Evolutionary conservation across 2,329 filamentous ascomycete species (phyloP).

Genomic region (Phyllosticta citriasiana): DNA sequence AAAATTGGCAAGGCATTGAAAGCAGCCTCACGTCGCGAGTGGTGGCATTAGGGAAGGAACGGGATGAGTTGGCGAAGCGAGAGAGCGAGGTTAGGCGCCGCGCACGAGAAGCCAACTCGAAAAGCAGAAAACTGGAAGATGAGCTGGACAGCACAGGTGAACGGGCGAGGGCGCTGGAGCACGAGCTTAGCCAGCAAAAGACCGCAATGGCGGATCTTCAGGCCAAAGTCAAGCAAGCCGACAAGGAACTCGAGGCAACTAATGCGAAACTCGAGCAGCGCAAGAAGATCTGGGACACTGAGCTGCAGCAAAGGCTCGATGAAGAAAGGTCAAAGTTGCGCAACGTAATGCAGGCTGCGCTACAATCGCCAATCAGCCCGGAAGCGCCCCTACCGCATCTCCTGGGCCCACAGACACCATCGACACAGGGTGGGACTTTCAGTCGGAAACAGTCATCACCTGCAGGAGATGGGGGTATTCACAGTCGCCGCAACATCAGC

Average conservation of each 20-base stretch:
- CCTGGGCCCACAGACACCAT: constrained; percentile 6
- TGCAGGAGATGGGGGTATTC: constrained; percentile 21
- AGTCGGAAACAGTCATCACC: constrained; percentile 30
- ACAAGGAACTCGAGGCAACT: constrained; percentile 53
- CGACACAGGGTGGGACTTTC: constrained; percentile 12
- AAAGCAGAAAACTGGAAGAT: constrained; percentile 62
- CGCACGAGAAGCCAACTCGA: constrained; percentile 69
- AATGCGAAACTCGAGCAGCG: constrained; percentile 48
- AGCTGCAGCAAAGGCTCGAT: constrained; percentile 49
- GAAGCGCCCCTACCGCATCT: background rate
- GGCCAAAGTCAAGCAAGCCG: constrained; percentile 51
- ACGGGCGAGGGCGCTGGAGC: constrained; percentile 53
- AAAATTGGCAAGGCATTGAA: constrained; percentile 97
- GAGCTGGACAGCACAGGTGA: constrained; percentile 65
- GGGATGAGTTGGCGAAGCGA: constrained; percentile 71
- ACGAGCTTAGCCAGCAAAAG: constrained; percentile 52
- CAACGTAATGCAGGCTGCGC: constrained; percentile 28
- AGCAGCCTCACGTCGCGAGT: constrained; percentile 70
- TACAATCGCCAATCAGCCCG: background rate
- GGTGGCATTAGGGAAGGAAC: constrained; percentile 73
- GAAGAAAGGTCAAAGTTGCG: constrained; percentile 55
- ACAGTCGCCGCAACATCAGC: constrained; percentile 20
- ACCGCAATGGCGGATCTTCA: constrained; percentile 53
- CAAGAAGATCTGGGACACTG: constrained; percentile 48
- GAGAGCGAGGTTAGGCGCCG: constrained; percentile 86